Conservation (phyloP, 2,329 filamentous ascomycete genomes). For the Fusarium tanahbumbuense region DNA sequence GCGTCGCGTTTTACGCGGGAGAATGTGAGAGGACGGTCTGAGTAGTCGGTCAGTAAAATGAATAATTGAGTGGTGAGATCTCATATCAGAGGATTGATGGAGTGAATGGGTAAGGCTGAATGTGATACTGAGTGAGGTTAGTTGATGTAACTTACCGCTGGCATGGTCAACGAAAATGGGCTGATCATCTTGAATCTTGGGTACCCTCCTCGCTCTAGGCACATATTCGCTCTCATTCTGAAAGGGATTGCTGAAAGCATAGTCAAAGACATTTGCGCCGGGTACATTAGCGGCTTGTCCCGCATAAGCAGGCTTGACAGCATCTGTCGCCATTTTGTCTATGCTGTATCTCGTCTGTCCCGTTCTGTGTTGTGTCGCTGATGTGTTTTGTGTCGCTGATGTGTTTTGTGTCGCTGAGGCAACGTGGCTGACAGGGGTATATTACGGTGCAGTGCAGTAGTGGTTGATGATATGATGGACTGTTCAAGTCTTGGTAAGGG, state of each 20-base stretch:
- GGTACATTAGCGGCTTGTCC: conserved; percentile 36
- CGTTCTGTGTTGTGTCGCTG: neutral
- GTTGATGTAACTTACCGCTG: conserved; percentile 47
- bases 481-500: neutral
- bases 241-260: conserved; percentile 54
- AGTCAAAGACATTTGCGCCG: conserved; percentile 52
- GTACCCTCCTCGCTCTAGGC: conserved; percentile 47
- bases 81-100: neutral
- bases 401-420: conserved; percentile 8
- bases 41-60: conserved; percentile 1
- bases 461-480: neutral
- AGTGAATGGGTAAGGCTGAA: neutral
- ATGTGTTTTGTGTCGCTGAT: neutral
- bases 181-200: conserved; percentile 48
- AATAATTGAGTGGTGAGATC: neutral
- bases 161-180: conserved; percentile 57
- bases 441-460: neutral
- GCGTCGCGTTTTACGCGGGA: conserved; percentile 51
- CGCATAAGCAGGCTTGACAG: conserved; percentile 24
- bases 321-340: conserved; percentile 29
- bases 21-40: conserved; percentile 53
- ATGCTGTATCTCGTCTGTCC: neutral
- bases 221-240: conserved; percentile 46
- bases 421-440: conserved; percentile 18
- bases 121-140: neutral